Evolutionary conservation across 2,329 filamentous ascomycete species (phyloP).

Genomic region (Paraconiothyrium sp.): DNA sequence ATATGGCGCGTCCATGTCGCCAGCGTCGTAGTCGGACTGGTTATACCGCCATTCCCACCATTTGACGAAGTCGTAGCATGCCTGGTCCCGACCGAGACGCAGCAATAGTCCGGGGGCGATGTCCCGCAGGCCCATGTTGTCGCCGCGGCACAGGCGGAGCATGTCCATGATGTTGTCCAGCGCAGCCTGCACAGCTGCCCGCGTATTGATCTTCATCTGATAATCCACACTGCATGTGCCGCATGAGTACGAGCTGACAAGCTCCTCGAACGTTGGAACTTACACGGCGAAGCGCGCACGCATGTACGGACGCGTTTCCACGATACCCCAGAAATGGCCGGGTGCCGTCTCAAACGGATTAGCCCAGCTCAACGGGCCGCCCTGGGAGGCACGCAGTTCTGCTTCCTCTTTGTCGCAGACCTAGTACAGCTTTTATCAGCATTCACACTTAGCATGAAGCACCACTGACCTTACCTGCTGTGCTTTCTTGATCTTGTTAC

Average conservation of each 20-base stretch:
- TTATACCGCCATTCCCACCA: slow-evolving; percentile 51
- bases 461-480: slow-evolving; percentile 15
- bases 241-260: not conserved
- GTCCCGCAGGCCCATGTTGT: slow-evolving; percentile 49
- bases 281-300: not conserved
- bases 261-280: not conserved
- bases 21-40: slow-evolving; percentile 49
- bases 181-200: not conserved
- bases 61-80: slow-evolving; percentile 60
- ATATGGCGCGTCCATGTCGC: slow-evolving; percentile 44
- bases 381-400: not conserved
- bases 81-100: slow-evolving; percentile 60
- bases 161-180: slow-evolving; percentile 45
- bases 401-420: not conserved
- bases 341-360: not conserved
- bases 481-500: slow-evolving; percentile 50
- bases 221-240: not conserved
- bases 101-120: slow-evolving; percentile 56
- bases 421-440: not conserved
- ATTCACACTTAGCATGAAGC: not conserved
- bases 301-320: not conserved
- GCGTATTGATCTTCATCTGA: not conserved
- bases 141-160: slow-evolving; percentile 51
- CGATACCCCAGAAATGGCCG: not conserved
- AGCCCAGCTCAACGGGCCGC: not conserved